Evolutionary conservation across 805 yeast genomes (phyloP), one percentile per base, ranked within the genome.

Genomic region (Yarrowia porcina): DNA sequence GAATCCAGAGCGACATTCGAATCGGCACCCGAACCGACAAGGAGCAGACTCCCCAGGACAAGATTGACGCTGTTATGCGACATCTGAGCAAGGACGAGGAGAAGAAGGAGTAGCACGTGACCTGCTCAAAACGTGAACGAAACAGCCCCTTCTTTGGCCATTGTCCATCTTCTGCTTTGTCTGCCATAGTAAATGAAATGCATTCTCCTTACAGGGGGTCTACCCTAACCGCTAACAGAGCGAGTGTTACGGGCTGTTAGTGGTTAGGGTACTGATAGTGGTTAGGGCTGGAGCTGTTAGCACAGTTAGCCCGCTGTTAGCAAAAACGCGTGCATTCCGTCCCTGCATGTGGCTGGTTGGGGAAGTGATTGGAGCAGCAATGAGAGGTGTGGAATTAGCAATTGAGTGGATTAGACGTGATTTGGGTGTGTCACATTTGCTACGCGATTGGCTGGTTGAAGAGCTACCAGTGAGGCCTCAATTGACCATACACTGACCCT

Each of bases 1-100:
- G 97, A 71, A 84, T 90, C 60, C 97, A 91, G 72, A 84, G 90
- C 66, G 96, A 90, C 68, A 88, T 90, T 63, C 79, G 97, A 71
- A 86, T 90, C 36, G 97, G 97, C 8, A 88, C 96, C 3, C 74
- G 96, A 75, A 83, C 81, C 42, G 96, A 89, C 70, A 89, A 88
- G 74, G 69, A 70, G 13, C 96, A 89, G 71, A 78, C 83, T 18
- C 89, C 92, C 0, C 82, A 81, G 66, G 94, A 89, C 66, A 89
- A 89, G 71, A 80, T 89, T 38, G 83, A 83, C 67, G 77, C 82
- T 54, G 94, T 89, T 3, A 56, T 52, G 59, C 59, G 59, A 52
- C 59, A 36, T n/a, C 44, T 52, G 17, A 25, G 44, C 23, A 36
- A 52, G 44, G 59, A 52, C 25, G 42, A 49, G 39, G 28, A 20